Evolutionary conservation across 768 basidiomycete genomes (phyloP).

Genomic region (Amyloporia xantha): DNA sequence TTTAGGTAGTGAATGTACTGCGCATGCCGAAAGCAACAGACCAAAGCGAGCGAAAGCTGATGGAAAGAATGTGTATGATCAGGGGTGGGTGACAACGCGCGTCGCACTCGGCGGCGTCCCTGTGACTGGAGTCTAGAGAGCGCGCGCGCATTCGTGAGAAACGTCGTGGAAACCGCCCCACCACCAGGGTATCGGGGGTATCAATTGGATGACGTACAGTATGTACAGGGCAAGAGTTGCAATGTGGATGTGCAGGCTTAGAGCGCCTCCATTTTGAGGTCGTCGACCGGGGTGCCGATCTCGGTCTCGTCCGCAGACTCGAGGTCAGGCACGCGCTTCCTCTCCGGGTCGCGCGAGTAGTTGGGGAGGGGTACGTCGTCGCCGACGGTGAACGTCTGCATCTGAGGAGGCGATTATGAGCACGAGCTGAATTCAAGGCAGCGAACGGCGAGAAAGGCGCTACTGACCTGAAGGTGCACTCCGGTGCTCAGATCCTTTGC

Average conservation of each 20-base stretch:
- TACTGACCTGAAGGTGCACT: constrained; percentile 49
- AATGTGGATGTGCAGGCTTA: too few species aligned
- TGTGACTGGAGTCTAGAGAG: too few species aligned
- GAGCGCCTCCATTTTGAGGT: constrained; percentile 11
- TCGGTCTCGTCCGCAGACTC: constrained; percentile 39
- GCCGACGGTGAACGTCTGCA: constrained; percentile 48
- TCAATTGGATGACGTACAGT: neutral
- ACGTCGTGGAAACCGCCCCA: too few species aligned
- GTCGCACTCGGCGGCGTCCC: too few species aligned
- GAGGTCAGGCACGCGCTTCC: constrained; percentile 44
- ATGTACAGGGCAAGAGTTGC: neutral
- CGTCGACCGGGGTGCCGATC: constrained; percentile 5
- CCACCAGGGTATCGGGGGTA: too few species aligned
- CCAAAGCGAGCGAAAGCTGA: too few species aligned
- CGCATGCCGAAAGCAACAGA: too few species aligned
- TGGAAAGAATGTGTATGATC: too few species aligned
- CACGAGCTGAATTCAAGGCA: neutral
- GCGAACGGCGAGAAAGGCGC: neutral
- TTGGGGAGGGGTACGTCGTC: constrained; percentile 39
- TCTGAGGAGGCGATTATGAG: constrained; percentile 33
- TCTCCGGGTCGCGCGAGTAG: neutral
- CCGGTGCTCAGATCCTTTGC: constrained; percentile 38
- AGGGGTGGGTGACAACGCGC: too few species aligned
- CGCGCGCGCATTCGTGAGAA: too few species aligned
- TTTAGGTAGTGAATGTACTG: too few species aligned